These are phyloP conservation scores for Yarrowia hollandica DNA, from an alignment of 805 yeast species.

Conservation along the genomic window DNA sequence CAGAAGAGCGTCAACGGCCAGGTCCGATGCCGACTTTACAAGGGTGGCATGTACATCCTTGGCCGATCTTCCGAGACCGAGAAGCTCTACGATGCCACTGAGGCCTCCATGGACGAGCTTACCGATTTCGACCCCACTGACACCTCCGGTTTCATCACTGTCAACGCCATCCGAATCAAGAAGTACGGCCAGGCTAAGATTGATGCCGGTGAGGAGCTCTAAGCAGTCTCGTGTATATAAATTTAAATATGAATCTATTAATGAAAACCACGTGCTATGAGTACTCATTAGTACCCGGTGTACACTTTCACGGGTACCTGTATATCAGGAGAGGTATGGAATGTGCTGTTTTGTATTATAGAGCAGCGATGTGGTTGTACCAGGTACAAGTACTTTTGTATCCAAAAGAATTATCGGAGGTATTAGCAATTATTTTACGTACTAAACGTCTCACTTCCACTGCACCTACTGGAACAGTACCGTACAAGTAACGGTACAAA, in stretches of 20 bases:
- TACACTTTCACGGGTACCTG: no score
- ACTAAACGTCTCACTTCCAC: no score
- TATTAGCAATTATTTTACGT: no score
- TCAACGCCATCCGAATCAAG: slow-evolving; percentile 97
- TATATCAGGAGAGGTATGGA: no score
- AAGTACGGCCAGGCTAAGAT: slow-evolving; percentile 95
- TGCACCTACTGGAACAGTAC: no score
- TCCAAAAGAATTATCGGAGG: no score
- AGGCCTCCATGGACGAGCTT: slow-evolving; percentile 98
- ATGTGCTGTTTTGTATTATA: no score
- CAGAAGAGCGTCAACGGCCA: slow-evolving; percentile 95
- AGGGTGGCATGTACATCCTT: slow-evolving; percentile 78
- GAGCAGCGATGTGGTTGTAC: no score
- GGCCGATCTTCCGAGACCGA: slow-evolving; percentile 97
- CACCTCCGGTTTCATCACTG: slow-evolving; percentile 95
- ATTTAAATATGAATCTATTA: background rate
- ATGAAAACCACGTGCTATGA: background rate
- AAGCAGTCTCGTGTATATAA: slow-evolving; percentile 30
- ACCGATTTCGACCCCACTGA: slow-evolving; percentile 97
- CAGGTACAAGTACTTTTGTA: no score
- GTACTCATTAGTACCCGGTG: no score
- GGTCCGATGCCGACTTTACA: slow-evolving; percentile 90
- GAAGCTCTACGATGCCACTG: slow-evolving; percentile 95
- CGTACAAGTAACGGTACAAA: background rate
- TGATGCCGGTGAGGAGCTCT: slow-evolving; percentile 59